Evolutionary conservation across 768 basidiomycete species (phyloP).

Genomic region (Podaxis sp.): DNA sequence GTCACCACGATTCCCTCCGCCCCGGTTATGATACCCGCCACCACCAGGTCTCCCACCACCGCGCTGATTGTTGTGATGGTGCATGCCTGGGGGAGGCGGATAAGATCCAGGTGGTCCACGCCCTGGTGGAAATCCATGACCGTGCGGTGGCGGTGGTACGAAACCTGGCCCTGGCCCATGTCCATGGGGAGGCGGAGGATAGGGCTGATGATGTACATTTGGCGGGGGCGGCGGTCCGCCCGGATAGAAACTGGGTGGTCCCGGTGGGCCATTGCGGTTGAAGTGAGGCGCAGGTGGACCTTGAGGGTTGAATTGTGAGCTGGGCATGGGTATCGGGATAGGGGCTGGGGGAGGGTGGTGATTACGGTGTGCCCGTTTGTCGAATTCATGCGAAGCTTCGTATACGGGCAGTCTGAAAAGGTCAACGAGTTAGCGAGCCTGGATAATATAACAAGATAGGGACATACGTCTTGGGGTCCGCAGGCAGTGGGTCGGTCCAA

Average conservation of each 20-base stretch:
- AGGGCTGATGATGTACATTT: conserved; percentile 2
- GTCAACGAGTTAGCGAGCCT: conserved; percentile 4
- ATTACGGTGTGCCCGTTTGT: conserved; percentile 64
- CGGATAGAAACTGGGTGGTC: conserved; percentile 30
- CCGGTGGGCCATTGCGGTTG: conserved; percentile 26
- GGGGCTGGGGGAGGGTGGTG: conserved; percentile 30
- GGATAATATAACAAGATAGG: neutral
- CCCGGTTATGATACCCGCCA: conserved; percentile 14
- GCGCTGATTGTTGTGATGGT: neutral
- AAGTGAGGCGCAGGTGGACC: conserved; percentile 13
- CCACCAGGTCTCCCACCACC: conserved; percentile 11
- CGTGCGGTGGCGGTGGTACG: conserved; percentile 9
- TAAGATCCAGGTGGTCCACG: conserved; percentile 9
- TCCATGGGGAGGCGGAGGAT: conserved; percentile 1
- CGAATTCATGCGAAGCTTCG: conserved; percentile 82
- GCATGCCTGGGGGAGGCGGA: conserved; percentile 14
- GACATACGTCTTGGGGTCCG: conserved; percentile 76
- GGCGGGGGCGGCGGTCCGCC: neutral
- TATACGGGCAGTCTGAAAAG: conserved; percentile 62
- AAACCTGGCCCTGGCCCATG: conserved; percentile 22
- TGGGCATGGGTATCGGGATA: conserved; percentile 20
- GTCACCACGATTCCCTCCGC: conserved; percentile 11
- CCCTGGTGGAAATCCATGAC: conserved; percentile 10
- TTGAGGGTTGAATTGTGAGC: conserved; percentile 26
- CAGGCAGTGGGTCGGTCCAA: conserved; percentile 87